These are phyloP conservation scores for Rhizopogon salebrosus DNA, from an alignment of 768 basidiomycete species.

Conservation along the genomic window DNA sequence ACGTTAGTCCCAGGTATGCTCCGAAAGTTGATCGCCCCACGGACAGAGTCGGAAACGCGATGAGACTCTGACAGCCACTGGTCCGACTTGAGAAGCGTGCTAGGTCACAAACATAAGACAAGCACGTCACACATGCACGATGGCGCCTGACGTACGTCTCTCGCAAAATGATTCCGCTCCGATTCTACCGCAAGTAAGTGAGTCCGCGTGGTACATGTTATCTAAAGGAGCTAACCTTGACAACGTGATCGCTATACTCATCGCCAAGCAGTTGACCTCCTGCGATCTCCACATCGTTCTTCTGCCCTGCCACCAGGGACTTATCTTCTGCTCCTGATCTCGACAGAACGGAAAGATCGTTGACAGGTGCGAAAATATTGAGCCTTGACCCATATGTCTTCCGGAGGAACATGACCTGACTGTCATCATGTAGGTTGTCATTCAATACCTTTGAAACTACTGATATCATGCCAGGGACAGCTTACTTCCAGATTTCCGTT, in stretches of 20 bases:
- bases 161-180: slow-evolving; percentile 90
- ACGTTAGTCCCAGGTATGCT: slow-evolving; percentile 75
- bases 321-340: slow-evolving; percentile 56
- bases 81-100: slow-evolving; percentile 88
- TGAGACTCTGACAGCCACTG: slow-evolving; percentile 79
- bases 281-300: slow-evolving; percentile 66
- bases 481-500: slow-evolving; percentile 92
- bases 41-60: slow-evolving; percentile 60
- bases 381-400: slow-evolving; percentile 76
- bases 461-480: slow-evolving; percentile 4
- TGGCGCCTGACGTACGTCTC: slow-evolving; percentile 53
- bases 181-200: slow-evolving; percentile 49
- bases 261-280: slow-evolving; percentile 89
- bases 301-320: slow-evolving; percentile 59
- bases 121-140: neutral
- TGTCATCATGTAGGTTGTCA: slow-evolving; percentile 21
- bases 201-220: neutral
- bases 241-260: slow-evolving; percentile 92
- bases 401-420: slow-evolving; percentile 83
- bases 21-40: slow-evolving; percentile 95
- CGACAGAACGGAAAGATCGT: slow-evolving; percentile 80
- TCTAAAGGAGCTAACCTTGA: slow-evolving; percentile 51
- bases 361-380: slow-evolving; percentile 88
- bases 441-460: neutral
- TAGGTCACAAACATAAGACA: slow-evolving; percentile 20